These are phyloP conservation scores for Mucor saturninus DNA, from an alignment of 371 early-diverging fungal genomes.

Conservation along the genomic window DNA sequence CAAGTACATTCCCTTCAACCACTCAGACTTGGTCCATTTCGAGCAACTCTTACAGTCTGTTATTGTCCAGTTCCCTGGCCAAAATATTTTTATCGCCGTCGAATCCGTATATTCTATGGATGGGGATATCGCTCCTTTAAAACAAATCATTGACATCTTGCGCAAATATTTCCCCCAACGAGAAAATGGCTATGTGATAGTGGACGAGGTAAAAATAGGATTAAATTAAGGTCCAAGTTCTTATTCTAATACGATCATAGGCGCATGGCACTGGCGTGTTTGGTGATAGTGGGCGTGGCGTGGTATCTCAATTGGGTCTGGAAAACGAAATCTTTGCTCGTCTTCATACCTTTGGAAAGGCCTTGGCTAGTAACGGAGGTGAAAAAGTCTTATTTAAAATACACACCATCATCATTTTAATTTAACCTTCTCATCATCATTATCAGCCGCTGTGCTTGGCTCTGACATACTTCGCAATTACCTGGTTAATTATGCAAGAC, in stretches of 20 bases:
- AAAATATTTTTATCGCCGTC: constrained; percentile 74
- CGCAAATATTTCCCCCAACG: constrained; percentile 46
- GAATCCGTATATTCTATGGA: constrained; percentile 89
- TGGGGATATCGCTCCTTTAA: constrained; percentile 77
- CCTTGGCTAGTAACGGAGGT: constrained; percentile 83
- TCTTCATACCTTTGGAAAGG: constrained; percentile 87
- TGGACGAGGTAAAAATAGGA: constrained; percentile 61
- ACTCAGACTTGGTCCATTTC: constrained; percentile 75
- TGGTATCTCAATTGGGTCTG: constrained; percentile 66
- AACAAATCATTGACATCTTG: constrained; percentile 62
- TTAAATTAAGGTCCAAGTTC: not conserved
- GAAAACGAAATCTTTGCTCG: constrained; percentile 74
- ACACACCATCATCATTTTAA: too few species aligned
- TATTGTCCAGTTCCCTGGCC: constrained; percentile 17
- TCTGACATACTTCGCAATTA: constrained; percentile 65
- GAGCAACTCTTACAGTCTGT: constrained; percentile 30
- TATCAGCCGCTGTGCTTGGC: constrained; percentile 72
- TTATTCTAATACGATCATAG: constrained; percentile 32
- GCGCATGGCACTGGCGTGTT: constrained; percentile 86
- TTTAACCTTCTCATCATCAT: too few species aligned
- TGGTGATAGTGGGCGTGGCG: constrained; percentile 73
- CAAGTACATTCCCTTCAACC: constrained; percentile 57
- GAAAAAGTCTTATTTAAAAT: constrained; percentile 3
- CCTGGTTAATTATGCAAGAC: constrained; percentile 83
- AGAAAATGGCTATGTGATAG: constrained; percentile 62